These are phyloP conservation scores for Myotisia sp. DNA, from an alignment of 2,329 filamentous ascomycete genomes.

Conservation along the genomic window DNA sequence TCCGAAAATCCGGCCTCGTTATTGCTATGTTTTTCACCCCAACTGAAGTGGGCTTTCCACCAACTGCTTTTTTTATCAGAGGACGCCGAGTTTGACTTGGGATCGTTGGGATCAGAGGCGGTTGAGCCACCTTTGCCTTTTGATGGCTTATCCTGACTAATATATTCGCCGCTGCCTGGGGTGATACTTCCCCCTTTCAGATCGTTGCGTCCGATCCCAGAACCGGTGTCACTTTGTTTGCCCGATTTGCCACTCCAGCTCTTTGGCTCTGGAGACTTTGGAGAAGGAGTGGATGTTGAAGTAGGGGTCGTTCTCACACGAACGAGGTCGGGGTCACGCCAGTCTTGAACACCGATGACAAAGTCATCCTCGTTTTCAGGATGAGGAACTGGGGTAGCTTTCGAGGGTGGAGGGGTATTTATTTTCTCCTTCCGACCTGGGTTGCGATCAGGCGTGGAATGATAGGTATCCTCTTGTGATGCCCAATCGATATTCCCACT, in stretches of 20 bases:
- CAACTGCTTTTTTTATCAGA: conserved; percentile 15
- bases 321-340: conserved; percentile 65
- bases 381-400: conserved; percentile 13
- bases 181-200: conserved; percentile 54
- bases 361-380: conserved; percentile 43
- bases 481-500: conserved; percentile 66
- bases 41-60: conserved; percentile 24
- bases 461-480: conserved; percentile 33
- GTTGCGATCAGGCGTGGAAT: conserved; percentile 15
- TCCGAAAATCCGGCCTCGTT: no score
- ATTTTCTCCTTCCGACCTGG: conserved; percentile 15
- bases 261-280: conserved; percentile 3
- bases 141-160: conserved; percentile 26
- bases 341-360: conserved; percentile 73
- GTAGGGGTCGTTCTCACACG: conserved; percentile 17
- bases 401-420: conserved; percentile 11
- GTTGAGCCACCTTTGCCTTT: conserved; percentile 7
- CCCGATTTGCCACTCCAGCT: conserved; percentile 14
- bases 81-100: not conserved
- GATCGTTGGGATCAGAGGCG: conserved; percentile 3
- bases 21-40: conserved; percentile 14
- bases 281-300: conserved; percentile 15
- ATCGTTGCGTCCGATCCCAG: conserved; percentile 20
- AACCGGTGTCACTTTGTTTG: conserved; percentile 20
- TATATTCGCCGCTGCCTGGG: conserved; percentile 59